Percentiles rank a stretch among this genome's conserved stretches.
Conservation (phyloP, 148 eudicot genomes). For the Silene conica region DNA sequence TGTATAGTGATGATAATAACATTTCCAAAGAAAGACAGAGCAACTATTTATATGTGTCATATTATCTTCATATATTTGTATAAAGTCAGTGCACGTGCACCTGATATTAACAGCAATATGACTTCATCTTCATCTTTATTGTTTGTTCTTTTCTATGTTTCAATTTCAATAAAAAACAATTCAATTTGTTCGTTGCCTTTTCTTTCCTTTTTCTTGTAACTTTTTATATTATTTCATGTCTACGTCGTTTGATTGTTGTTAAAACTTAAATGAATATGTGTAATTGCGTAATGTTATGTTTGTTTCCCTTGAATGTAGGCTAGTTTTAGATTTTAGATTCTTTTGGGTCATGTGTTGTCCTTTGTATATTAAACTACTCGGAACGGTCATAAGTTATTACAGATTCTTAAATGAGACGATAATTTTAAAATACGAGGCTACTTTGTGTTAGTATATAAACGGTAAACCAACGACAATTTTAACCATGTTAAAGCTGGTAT, state of each 20-base stretch:
- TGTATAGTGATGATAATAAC: neutral
- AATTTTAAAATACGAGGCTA: too few species aligned
- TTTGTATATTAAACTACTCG: too few species aligned
- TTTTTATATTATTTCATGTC: neutral
- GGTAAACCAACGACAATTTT: too few species aligned
- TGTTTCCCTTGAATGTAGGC: too few species aligned
- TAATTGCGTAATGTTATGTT: too few species aligned
- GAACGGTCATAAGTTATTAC: too few species aligned
- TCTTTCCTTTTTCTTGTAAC: slow-evolving; percentile 13
- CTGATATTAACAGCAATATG: slow-evolving; percentile 6
- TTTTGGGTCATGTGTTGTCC: neutral
- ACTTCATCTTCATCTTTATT: neutral
- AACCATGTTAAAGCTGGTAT: too few species aligned
- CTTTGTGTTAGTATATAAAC: too few species aligned
- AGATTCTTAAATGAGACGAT: too few species aligned
- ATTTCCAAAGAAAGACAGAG: slow-evolving; percentile 4
- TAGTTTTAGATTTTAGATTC: neutral
- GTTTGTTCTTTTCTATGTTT: neutral
- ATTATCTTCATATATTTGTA: slow-evolving; percentile 13
- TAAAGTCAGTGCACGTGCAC: slow-evolving; percentile 28
- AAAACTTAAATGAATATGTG: too few species aligned
- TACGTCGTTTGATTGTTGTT: neutral
- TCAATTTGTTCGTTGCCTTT: neutral
- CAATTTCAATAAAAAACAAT: neutral
- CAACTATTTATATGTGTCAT: neutral